Evolutionary conservation across 805 yeast genomes (phyloP), one percentile per base, ranked within the genome.

Genomic region (Starmerella kuoi): DNA sequence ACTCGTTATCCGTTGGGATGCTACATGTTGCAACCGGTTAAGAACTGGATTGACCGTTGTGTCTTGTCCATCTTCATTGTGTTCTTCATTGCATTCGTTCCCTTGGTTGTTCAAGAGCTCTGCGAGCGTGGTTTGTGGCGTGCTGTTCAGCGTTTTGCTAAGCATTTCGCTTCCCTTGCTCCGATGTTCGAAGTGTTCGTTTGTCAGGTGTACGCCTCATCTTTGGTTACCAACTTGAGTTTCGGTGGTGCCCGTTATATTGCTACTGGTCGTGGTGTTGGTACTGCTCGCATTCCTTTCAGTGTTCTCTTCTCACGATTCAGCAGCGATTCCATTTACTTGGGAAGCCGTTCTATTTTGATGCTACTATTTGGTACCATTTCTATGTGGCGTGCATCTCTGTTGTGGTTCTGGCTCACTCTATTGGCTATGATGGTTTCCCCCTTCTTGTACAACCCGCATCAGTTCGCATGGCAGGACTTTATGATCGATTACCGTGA

Each of bases 401-500:
- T 91, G 55, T 64, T 88, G 50, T 91, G 96, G 95, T 91, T 91
- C 76, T 91, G 97, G 96, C 79, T 91, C 46, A 80, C 94, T 17
- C 68, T 86, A 54, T 70, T 86, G 37, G 83, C 97, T 3, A 72
- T 91, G 66, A 73, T 85, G 66, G 75, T 85, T 54, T 79, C 97
- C 37, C 98, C 98, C 57, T 86, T 88, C 63, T 59, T 91, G 47
- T 91, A 85, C 76, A 91, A 91, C 67, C 98, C 98, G 37, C 96
- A 88, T 67, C 97, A 91, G 69, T 91, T 87, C 64, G 77, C 95
- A 39, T 80, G 93, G 87, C 82, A 79, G 61, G 96, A 87, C 65
- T 88, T 81, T 75, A 85, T 88, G 66, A 76, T 88, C 61, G 98
- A 91, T 64, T 91, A 91, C 74, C 76, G 95, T 63, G 94, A 85